A percentile compares a stretch with the other conserved stretches of the same genome.
Evolutionary conservation across 1,139 yeast species (phyloP).

Genomic region (Saccharomycopsis crataegensis): DNA sequence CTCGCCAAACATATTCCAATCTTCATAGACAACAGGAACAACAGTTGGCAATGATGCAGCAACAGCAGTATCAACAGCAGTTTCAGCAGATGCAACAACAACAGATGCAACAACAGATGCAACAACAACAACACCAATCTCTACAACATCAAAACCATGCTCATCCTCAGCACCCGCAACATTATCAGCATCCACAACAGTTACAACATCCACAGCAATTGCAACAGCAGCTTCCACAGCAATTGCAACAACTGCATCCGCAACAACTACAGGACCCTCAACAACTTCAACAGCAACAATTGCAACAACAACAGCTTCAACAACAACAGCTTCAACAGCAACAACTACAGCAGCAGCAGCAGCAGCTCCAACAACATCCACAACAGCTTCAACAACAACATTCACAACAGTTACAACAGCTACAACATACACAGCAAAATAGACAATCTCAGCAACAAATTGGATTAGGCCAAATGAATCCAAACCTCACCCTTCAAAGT

Average conservation of each 20-base stretch:
- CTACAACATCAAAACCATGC: background rate
- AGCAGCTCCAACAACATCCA: background rate
- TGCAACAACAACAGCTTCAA: conserved; percentile 3
- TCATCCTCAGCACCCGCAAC: conserved; percentile 4
- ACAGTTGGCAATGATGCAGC: conserved; percentile 1
- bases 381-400: conserved; percentile 4
- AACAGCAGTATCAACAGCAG: conserved; percentile 3
- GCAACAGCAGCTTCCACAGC: background rate
- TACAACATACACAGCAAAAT: background rate
- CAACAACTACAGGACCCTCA: conserved; percentile 6
- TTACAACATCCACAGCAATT: conserved; percentile 2
- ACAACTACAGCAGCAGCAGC: conserved; percentile 4
- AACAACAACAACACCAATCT: conserved; percentile 1
- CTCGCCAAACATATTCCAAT: conserved; percentile 15
- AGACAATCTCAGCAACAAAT: background rate
- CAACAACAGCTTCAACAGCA: conserved; percentile 1
- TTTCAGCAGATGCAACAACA: conserved; percentile 1
- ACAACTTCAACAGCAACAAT: conserved; percentile 7
- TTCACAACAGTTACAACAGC: conserved; percentile 1
- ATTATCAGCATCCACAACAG: conserved; percentile 1
- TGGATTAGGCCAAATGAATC: too few relatives aligned
- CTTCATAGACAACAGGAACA: conserved; percentile 14
- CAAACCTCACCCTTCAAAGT: background rate
- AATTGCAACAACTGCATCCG: conserved; percentile 1
- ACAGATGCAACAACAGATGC: conserved; percentile 3